A percentile compares a stretch with the other conserved stretches of the same genome.
Evolutionary conservation across 306 rosid genomes (phyloP).

Genomic region (Castanea mollissima): DNA sequence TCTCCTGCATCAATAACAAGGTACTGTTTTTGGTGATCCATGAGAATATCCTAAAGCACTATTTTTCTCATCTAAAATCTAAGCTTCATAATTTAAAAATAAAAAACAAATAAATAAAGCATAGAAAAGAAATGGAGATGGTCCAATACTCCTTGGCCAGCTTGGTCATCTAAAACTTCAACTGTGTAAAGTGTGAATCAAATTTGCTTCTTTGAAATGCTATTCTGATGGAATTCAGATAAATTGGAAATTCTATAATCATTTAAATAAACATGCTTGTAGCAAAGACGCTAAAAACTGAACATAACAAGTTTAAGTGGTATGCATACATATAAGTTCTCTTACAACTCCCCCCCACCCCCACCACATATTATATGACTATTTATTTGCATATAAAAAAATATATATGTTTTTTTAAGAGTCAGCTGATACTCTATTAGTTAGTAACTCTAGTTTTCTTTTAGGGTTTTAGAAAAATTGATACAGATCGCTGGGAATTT

Average conservation of each 20-base stretch:
- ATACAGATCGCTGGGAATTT: conserved; percentile 85
- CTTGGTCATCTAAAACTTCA: not conserved
- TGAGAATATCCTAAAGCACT: not conserved
- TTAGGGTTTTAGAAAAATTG: conserved; percentile 93
- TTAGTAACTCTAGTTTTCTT: conserved; percentile 19
- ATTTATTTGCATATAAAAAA: not conserved
- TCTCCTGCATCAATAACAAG: not conserved
- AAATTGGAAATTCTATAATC: not conserved
- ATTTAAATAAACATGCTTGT: not conserved
- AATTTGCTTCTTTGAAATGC: not conserved
- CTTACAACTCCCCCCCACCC: not conserved
- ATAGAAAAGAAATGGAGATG: not conserved
- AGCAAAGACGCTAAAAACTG: not conserved
- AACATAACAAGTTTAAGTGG: not conserved
- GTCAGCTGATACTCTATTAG: not conserved
- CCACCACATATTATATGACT: not conserved
- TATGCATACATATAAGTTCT: not conserved
- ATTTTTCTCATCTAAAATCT: not conserved
- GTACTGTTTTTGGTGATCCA: not conserved
- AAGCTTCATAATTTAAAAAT: not conserved
- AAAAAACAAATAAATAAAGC: not conserved
- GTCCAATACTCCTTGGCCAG: not conserved
- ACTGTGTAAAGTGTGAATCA: not conserved
- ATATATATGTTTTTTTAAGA: not conserved
- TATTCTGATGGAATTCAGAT: not conserved